These are phyloP conservation scores for Fusarium keratoplasticum DNA, from an alignment of 2,329 filamentous ascomycete species.

Conservation along the genomic window DNA sequence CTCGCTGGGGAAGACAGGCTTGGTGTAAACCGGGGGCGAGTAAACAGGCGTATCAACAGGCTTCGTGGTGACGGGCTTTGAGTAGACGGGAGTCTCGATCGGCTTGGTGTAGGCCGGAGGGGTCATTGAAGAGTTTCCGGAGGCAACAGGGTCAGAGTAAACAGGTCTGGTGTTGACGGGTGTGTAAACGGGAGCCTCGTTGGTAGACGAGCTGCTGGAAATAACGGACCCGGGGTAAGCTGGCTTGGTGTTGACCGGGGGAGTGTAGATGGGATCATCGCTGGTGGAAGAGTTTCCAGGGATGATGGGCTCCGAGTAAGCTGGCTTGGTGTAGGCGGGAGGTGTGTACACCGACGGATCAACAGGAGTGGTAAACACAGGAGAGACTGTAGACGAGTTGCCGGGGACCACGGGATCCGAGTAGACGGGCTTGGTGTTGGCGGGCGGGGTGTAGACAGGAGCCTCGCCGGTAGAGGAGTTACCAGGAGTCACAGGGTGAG, in stretches of 20 bases:
- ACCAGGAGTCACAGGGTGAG: neutral
- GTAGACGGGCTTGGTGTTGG: neutral
- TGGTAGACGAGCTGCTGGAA: neutral
- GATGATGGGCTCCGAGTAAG: neutral
- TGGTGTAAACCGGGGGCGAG: slow-evolving; percentile 21
- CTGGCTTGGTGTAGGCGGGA: neutral
- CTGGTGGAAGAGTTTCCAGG: slow-evolving; percentile 1
- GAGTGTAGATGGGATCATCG: neutral
- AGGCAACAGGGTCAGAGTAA: neutral
- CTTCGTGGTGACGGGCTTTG: slow-evolving; percentile 1
- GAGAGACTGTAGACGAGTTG: neutral
- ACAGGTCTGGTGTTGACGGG: slow-evolving; percentile 21
- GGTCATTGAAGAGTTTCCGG: slow-evolving; percentile 6
- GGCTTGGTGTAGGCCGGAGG: slow-evolving; percentile 27
- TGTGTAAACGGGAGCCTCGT: slow-evolving; percentile 20
- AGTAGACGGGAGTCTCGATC: slow-evolving; percentile 5
- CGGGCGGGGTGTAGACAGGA: slow-evolving; percentile 6
- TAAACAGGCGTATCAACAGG: slow-evolving; percentile 14
- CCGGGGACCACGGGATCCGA: neutral
- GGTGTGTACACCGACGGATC: neutral
- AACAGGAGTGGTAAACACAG: neutral
- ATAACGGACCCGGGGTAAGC: neutral
- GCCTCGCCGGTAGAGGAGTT: slow-evolving; percentile 15
- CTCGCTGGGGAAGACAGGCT: slow-evolving; percentile 10
- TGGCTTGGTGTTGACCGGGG: slow-evolving; percentile 12